These are phyloP conservation scores for Cercospora beticola DNA, from an alignment of 2,329 filamentous ascomycete species.

Conservation along the genomic window DNA sequence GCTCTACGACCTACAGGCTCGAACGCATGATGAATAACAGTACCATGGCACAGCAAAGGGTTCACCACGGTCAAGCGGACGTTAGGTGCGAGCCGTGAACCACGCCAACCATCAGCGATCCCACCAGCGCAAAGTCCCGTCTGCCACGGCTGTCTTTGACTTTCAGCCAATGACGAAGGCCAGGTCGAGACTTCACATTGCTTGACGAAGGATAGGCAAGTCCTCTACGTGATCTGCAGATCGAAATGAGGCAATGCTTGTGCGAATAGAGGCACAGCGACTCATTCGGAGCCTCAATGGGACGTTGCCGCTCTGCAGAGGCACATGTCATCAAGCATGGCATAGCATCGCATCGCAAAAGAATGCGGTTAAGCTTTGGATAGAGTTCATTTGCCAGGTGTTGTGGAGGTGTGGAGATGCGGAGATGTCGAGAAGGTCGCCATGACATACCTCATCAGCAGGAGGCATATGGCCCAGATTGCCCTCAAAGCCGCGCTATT, in stretches of 20 bases:
- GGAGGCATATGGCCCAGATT: neutral
- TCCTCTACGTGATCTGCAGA: neutral
- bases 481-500: neutral
- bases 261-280: neutral
- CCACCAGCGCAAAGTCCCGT: slow-evolving; percentile 6
- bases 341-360: neutral
- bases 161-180: slow-evolving; percentile 6
- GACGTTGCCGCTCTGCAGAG: neutral
- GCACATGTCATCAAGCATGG: neutral
- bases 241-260: neutral
- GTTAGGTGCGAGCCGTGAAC: neutral
- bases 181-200: slow-evolving; percentile 5
- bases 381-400: neutral
- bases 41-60: slow-evolving; percentile 1
- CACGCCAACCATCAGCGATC: slow-evolving; percentile 1
- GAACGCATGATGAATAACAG: neutral
- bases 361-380: slow-evolving; percentile 9
- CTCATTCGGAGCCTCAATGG: neutral
- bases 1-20: neutral
- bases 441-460: neutral
- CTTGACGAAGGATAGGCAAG: neutral
- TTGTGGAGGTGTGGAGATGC: slow-evolving; percentile 1
- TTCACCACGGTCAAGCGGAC: neutral
- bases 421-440: slow-evolving; percentile 10
- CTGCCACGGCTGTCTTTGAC: neutral